Evolutionary conservation across 1,284 basidiomycete genomes (phyloP).

Genomic region (Ustilago bromivora): DNA sequence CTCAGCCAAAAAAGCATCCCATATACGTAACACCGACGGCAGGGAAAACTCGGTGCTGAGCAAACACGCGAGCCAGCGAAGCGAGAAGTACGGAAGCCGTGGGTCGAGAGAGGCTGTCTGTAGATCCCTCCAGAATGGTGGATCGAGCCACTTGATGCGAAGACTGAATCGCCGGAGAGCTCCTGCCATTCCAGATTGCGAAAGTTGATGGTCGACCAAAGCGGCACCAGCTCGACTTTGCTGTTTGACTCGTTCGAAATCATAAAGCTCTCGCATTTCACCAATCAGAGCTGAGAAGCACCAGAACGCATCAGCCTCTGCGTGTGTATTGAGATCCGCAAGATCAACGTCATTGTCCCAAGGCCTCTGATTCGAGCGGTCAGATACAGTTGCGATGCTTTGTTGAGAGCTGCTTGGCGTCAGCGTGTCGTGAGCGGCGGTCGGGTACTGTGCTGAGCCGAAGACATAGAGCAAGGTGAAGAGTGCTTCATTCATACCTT

Average conservation of each 20-base stretch:
- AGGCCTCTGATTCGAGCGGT: background rate
- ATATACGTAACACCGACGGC: conserved; percentile 59
- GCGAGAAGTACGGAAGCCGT: conserved; percentile 64
- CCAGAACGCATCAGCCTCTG: conserved; percentile 69
- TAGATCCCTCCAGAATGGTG: conserved; percentile 54
- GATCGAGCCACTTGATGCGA: conserved; percentile 57
- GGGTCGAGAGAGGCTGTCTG: conserved; percentile 57
- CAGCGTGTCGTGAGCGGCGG: conserved; percentile 3
- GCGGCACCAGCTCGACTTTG: conserved; percentile 27
- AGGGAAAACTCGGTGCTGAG: conserved; percentile 63
- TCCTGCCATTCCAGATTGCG: conserved; percentile 54
- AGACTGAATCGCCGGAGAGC: conserved; percentile 57
- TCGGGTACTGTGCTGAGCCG: conserved; percentile 37
- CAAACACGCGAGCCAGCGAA: conserved; percentile 66
- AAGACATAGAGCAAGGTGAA: conserved; percentile 62
- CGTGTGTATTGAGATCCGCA: conserved; percentile 32
- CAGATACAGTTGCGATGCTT: background rate
- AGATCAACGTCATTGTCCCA: conserved; percentile 40
- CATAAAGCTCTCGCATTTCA: conserved; percentile 66
- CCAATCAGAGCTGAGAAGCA: conserved; percentile 66
- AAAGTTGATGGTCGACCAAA: conserved; percentile 15
- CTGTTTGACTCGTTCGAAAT: conserved; percentile 61
- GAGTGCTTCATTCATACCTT: conserved; percentile 68
- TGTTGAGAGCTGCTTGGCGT: conserved; percentile 28
- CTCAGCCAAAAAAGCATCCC: conserved; percentile 66